Evolutionary conservation across 2,329 filamentous ascomycete genomes (phyloP).

Genomic region (Clarireedia hainanense): DNA sequence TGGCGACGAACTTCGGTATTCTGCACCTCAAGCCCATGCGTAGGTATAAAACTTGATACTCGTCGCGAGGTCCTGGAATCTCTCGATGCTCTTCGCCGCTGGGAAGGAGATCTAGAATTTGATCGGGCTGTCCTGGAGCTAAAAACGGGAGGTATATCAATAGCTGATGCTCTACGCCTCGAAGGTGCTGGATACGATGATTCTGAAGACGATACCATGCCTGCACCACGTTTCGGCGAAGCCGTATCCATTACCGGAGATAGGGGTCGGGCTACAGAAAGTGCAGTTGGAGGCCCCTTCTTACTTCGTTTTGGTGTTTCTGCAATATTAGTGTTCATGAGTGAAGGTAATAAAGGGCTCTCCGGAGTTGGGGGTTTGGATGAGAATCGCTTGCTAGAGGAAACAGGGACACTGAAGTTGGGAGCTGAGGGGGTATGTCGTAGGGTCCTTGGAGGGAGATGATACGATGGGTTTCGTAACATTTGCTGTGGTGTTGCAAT

Average conservation of each 20-base stretch:
- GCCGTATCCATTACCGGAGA: conserved; percentile 16
- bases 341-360: conserved; percentile 5
- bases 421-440: conserved; percentile 17
- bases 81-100: neutral
- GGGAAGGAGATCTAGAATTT: neutral
- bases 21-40: conserved; percentile 8
- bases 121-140: neutral
- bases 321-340: neutral
- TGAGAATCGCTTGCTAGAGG: conserved; percentile 21
- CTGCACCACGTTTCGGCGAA: conserved; percentile 11
- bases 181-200: conserved; percentile 9
- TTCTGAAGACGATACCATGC: conserved; percentile 10
- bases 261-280: conserved; percentile 13
- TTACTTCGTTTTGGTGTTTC: conserved; percentile 13
- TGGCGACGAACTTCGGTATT: conserved; percentile 19
- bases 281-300: conserved; percentile 14
- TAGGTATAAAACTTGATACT: conserved; percentile 17
- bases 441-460: conserved; percentile 5
- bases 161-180: conserved; percentile 8
- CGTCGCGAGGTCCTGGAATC: conserved; percentile 7
- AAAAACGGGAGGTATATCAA: conserved; percentile 5
- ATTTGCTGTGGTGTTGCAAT: conserved; percentile 9
- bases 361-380: conserved; percentile 3
- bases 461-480: conserved; percentile 18
- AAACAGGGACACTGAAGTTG: conserved; percentile 28